phyloP scores from a whole-genome alignment of 1,139 yeast genomes.

The Pneumocystis jirovecii region DNA sequence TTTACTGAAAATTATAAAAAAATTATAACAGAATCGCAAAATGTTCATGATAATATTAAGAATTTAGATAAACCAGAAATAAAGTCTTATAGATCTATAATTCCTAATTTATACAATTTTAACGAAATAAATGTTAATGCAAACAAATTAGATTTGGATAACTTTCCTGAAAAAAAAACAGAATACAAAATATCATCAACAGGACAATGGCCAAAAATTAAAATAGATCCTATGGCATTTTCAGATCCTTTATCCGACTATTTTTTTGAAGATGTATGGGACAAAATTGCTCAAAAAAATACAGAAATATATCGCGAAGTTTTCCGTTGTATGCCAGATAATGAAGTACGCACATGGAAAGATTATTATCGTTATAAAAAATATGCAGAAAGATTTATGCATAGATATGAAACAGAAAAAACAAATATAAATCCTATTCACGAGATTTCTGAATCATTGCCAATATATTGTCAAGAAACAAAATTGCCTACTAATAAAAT shows the following conservation, averaged over 20 bases:
- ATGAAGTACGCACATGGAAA: conserved; percentile 72
- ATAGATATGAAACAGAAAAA: conserved; percentile 24
- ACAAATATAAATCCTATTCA: conserved; percentile 1
- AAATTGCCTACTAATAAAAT: neutral
- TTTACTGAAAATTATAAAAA: neutral
- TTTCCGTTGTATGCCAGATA: conserved; percentile 92
- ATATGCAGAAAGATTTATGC: conserved; percentile 25
- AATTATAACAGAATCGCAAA: neutral
- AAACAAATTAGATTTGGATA: conserved; percentile 29
- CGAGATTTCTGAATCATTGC: neutral
- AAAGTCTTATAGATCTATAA: neutral
- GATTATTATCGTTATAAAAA: conserved; percentile 57
- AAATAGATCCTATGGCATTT: conserved; percentile 75
- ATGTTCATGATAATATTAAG: neutral
- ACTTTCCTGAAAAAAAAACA: conserved; percentile 26
- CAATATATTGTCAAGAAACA: neutral
- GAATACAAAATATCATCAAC: conserved; percentile 46
- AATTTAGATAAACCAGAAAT: neutral
- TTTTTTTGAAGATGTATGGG: conserved; percentile 83
- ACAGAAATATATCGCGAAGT: conserved; percentile 69
- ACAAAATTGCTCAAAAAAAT: conserved; percentile 67
- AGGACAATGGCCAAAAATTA: conserved; percentile 21
- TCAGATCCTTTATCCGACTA: conserved; percentile 68
- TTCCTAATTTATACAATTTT: conserved; percentile 13
- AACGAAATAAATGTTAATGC: conserved; percentile 11